Base-by-base conservation (phyloP, 345 rosid species). In the Bruguiera parviflora region DNA sequence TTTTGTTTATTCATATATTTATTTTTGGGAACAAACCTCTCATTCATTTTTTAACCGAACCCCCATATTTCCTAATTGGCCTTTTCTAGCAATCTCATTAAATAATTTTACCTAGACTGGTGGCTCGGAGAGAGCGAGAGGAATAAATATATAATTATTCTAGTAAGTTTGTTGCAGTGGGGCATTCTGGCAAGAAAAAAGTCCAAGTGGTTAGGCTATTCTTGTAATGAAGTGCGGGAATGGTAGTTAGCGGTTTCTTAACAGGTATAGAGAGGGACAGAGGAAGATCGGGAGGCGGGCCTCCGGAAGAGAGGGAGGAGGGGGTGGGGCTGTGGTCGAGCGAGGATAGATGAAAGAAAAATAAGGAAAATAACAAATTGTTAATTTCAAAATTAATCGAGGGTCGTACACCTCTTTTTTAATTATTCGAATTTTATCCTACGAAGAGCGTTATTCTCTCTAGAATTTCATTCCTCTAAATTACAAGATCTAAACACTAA, bases 281-380 rank as follows among this genome's bases (percentile, higher is more conserved):
- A 24, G 57, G 61, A 53, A 58, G 43, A 31, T 72, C 2, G 32
- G 74, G 63, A 27, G 31, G 9, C 71, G n/a, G 72, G 82, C 29
- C 83, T 83, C 87, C 81, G 83, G 89, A 85, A 83, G 84, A 49
- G 69, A 62, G 74, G n/a, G n/a, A n/a, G n/a, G 81, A 80, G 81
- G 74, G 70, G 70, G 73, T 81, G 86, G 82, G 84, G 80, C 79
- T 85, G 85, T 80, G 74, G 70, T 70, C 51, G 71, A 69, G 75
- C 59, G 57, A 66, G 22, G 77, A 77, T 55, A 0, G 11, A 43
- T 64, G 74, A 68, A 65, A 39, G 47, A 27, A 73, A 49, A 58
- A 13, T 21, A 24, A 21, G 3, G 16, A 39, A 2, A 43, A 43
- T 13, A 3, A 3, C 49, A 43, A 6, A 5, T 35, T 35, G 6